These are phyloP conservation scores for Pelargonium citronellum DNA, from an alignment of 441 rosid species.

Conservation along the genomic window DNA sequence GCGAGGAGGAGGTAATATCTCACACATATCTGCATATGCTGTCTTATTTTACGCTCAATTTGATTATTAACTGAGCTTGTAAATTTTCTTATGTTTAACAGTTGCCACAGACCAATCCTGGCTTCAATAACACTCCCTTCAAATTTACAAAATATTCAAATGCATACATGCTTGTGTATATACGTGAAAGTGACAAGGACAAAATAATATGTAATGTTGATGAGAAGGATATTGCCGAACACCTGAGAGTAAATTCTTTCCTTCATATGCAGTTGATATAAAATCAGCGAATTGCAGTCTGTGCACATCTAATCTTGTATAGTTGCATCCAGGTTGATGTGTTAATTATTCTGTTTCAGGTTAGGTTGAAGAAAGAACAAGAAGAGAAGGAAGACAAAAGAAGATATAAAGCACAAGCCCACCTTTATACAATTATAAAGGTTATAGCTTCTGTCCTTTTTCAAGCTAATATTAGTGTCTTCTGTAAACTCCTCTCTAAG, in stretches of 20 bases:
- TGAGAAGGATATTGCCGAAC: conserved; percentile 95
- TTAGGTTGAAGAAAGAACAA: conserved; percentile 86
- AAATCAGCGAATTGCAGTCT: not conserved
- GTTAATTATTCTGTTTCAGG: conserved; percentile 39
- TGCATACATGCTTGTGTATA: conserved; percentile 97
- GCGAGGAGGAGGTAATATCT: conserved; percentile 82
- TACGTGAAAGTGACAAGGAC: conserved; percentile 91
- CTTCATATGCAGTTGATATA: conserved; percentile 13
- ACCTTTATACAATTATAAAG: conserved; percentile 86
- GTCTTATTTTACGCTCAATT: conserved; percentile 2
- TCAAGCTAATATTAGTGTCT: not conserved
- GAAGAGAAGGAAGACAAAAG: conserved; percentile 83
- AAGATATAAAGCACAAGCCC: conserved; percentile 81
- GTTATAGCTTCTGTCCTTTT: conserved; percentile 23
- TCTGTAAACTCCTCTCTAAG: not conserved
- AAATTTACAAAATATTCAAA: conserved; percentile 90
- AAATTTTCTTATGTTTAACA: conserved; percentile 30
- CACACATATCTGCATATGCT: conserved; percentile 10
- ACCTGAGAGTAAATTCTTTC: conserved; percentile 57
- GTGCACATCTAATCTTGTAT: not conserved
- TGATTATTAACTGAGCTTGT: conserved; percentile 20
- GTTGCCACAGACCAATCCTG: conserved; percentile 88
- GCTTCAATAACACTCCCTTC: conserved; percentile 78
- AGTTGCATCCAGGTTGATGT: conserved; percentile 17
- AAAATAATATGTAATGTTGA: conserved; percentile 89